Percentiles rank a stretch among this genome's conserved stretches.
phyloP scores from a whole-genome alignment of 2,329 filamentous ascomycete species.

The Ploettnerulaceae sp. region DNA sequence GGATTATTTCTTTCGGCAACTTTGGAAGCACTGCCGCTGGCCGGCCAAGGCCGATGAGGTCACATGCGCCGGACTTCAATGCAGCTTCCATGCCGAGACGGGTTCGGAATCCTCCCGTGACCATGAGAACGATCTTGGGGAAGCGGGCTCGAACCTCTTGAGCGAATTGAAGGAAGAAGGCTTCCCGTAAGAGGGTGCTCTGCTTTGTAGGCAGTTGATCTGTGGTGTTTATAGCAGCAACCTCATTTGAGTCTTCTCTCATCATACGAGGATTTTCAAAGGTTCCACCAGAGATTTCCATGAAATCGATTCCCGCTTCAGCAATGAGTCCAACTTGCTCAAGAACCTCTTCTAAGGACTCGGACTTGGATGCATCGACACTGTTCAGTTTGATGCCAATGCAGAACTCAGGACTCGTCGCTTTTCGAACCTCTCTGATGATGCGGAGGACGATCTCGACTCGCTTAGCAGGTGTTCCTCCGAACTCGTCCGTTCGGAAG shows the following conservation, averaged over 20 bases:
- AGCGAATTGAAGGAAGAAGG: conserved; percentile 65
- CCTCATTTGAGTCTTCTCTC: conserved; percentile 1
- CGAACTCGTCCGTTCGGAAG: conserved; percentile 60
- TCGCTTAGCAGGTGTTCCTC: conserved; percentile 67
- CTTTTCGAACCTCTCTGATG: conserved; percentile 52
- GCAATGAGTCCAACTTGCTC: conserved; percentile 51
- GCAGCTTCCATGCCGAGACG: conserved; percentile 46
- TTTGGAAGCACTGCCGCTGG: conserved; percentile 42
- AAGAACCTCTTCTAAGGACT: conserved; percentile 47
- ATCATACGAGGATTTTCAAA: conserved; percentile 46
- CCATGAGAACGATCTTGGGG: conserved; percentile 44
- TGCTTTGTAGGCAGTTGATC: conserved; percentile 26
- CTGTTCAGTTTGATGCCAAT: conserved; percentile 54
- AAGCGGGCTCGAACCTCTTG: conserved; percentile 44
- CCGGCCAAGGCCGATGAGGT: conserved; percentile 45
- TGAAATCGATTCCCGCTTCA: conserved; percentile 51
- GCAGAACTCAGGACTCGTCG: conserved; percentile 37
- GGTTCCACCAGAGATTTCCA: conserved; percentile 62
- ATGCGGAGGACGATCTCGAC: conserved; percentile 62
- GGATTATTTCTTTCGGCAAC: conserved; percentile 36
- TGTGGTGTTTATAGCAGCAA: conserved; percentile 7
- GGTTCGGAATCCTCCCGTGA: conserved; percentile 60
- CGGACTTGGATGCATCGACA: conserved; percentile 43
- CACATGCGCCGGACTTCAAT: conserved; percentile 42
- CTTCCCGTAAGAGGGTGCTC: conserved; percentile 52